phyloP scores from a whole-genome alignment of 78 protist species.

The Bodo saltans region DNA sequence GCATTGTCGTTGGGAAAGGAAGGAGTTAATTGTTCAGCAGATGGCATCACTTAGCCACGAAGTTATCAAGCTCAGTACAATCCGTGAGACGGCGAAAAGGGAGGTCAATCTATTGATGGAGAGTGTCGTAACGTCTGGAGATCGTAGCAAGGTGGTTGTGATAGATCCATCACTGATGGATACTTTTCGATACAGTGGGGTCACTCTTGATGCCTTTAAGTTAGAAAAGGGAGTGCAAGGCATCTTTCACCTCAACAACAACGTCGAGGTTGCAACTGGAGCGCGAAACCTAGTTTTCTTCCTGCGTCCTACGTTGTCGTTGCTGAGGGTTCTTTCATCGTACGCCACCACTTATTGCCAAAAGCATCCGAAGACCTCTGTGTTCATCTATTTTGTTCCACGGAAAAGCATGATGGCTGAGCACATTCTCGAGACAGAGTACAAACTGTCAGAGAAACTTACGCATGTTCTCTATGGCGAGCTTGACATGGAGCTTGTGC shows the following conservation, averaged over 20 bases:
- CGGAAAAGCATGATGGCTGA: constrained; percentile 60
- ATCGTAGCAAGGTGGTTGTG: neutral
- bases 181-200: neutral
- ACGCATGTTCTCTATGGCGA: constrained; percentile 38
- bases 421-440: constrained; percentile 60
- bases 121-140: neutral
- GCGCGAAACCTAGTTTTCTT: neutral
- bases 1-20: too few relatives aligned
- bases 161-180: neutral
- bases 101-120: neutral
- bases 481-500: constrained; percentile 64
- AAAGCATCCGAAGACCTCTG: neutral
- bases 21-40: too few relatives aligned
- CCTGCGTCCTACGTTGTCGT: neutral
- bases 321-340: neutral
- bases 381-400: constrained; percentile 49
- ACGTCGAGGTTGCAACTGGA: neutral
- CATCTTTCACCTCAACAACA: neutral
- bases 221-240: neutral
- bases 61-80: neutral
- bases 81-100: neutral
- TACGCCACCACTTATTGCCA: neutral
- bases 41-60: too few relatives aligned
- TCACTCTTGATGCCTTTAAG: neutral
- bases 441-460: constrained; percentile 49